These are phyloP conservation scores for Populus hybrid DNA, from an alignment of 441 rosid species.

Conservation along the genomic window DNA sequence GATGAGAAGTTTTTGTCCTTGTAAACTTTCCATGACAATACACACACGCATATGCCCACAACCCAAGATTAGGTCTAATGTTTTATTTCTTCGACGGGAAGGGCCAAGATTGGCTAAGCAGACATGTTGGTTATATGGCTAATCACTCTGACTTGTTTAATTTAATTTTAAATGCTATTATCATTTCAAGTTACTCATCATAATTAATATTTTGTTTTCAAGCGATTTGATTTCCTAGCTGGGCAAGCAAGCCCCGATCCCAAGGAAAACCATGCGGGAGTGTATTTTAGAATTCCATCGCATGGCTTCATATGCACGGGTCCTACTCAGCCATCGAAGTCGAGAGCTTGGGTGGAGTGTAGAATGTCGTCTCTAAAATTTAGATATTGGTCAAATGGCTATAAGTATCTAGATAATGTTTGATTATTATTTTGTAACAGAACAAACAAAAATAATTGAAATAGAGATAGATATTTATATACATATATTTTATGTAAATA, in stretches of 20 bases:
- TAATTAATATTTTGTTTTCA: too few species aligned
- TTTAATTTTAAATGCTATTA: neutral
- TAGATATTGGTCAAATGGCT: neutral
- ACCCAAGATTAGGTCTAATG: neutral
- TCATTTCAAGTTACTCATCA: neutral
- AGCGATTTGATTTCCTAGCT: neutral
- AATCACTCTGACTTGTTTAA: neutral
- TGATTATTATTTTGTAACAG: too few species aligned
- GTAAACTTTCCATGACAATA: neutral
- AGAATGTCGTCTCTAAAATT: neutral
- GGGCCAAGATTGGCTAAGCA: neutral
- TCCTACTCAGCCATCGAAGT: neutral
- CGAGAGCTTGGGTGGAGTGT: neutral
- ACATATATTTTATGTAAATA: too few species aligned
- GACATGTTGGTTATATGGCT: neutral
- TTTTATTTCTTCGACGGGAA: neutral
- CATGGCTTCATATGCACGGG: neutral
- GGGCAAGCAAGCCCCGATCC: conserved; percentile 1
- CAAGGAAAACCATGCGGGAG: neutral
- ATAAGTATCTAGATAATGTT: too few species aligned
- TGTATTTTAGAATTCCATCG: neutral
- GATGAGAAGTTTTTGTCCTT: neutral
- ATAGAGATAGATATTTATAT: too few species aligned
- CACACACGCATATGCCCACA: neutral
- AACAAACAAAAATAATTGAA: too few species aligned